Base-by-base conservation (phyloP, 208 protist species). In the Acanthamoeba lenticulata region DNA sequence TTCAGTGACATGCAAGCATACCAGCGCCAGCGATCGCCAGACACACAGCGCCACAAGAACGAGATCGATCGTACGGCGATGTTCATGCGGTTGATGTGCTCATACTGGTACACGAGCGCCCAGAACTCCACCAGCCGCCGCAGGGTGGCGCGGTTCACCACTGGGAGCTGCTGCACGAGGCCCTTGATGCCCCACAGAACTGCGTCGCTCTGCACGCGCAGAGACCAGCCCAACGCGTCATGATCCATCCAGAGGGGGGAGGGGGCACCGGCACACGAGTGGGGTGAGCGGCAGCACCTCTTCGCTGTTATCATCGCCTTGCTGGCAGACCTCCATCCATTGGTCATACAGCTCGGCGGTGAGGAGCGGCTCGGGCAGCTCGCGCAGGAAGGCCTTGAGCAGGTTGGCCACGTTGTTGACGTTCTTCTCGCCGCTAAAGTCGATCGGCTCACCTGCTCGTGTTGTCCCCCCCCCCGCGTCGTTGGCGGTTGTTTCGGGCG, bases 21-120 rank as follows among this genome's bases (percentile, higher is more conserved):
- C n/a, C n/a, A n/a, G n/a, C n/a, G n/a, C n/a, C n/a, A n/a, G n/a
- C n/a, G n/a, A 21, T 60, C 11, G 52, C 15, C 15, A 60, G 21
- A 60, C 11, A 60, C 11, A 11, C 21, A 11, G 11, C 21, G 15
- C 11, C 52, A 27, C 52, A 60, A 60, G 15, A 60, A 60, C 52
- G 52, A 60, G 21, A 60, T 60, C 21, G 52, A 0, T 7, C 69
- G 38, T 79, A 79, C 69, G 15, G 69, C 69, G 9, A 79, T 79
- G 38, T 79, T 79, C 69, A 79, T 79, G 69, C 69, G 69, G 36
- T 79, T 79, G 69, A 79, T 79, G 69, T 79, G 69, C 36, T 79
- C 69, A 29, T 79, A 79, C 38, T 79, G 69, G 19, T 44, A 36
- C 6, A 79, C 69, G 3, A 79, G 36, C 36, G 69, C 69, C 69